Evolutionary conservation across 306 rosid species (phyloP), one percentile per base, ranked within the genome.

Genomic region (Trifolium repens): DNA sequence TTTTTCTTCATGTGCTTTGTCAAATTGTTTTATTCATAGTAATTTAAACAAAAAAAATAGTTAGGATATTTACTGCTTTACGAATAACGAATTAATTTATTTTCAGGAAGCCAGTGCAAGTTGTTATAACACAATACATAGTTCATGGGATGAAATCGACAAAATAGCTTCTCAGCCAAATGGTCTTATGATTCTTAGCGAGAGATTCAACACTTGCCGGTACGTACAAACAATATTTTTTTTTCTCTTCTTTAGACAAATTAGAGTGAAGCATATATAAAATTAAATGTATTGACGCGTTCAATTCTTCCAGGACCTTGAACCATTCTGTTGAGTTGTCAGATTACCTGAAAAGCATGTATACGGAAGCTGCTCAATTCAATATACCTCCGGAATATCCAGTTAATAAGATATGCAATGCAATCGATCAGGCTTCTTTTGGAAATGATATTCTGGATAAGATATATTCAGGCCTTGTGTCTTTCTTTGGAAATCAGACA

Each of bases 391-490:
- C 49, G 4, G 4, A 3, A 0, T 3, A 43, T 11, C 91, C 91
- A 0, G 91, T 89, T 1, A 85, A 14, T 12, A 15, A 61, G 37
- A 71, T 91, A 0, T 93, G 98, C 44, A 75, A 77, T 4, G 96
- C 83, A 54, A 88, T 93, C 50, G 91, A 91, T 50, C 76, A 82
- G 69, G 78, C 80, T 74, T 27, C 83, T 65, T 59, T 43, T 37
- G 80, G 71, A 13, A 71, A 52, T 42, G 82, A 84, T 46, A 85
- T 71, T 14, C 58, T 88, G 6, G 58, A 74, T 42, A 84, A 80
- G 85, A 83, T 91, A 78, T 85, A 76, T 80, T 83, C 91, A 44
- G 97, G 92, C 5, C 49, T 91, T 27, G 79, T 83, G 75, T 85
- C 96, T 64, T 13, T 3, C 7, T 1, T 1, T 47, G 16, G 7